These are phyloP conservation scores for Vigna hirtella DNA, from an alignment of 306 rosid genomes.

Conservation along the genomic window DNA sequence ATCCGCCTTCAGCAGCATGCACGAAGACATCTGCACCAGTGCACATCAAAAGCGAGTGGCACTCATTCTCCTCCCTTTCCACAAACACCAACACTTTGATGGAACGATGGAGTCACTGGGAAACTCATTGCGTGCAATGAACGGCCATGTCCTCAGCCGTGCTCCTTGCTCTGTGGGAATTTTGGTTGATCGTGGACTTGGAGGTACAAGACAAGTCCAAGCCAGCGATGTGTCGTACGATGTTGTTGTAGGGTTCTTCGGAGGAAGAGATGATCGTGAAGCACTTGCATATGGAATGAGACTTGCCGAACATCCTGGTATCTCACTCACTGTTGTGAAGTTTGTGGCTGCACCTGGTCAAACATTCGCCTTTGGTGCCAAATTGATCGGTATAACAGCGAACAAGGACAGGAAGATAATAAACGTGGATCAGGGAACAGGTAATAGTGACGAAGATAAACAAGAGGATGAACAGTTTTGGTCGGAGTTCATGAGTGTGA, in stretches of 20 bases:
- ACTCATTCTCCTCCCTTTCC: slow-evolving; percentile 65
- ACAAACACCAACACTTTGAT: slow-evolving; percentile 63
- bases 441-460: slow-evolving; percentile 34
- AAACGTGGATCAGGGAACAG: slow-evolving; percentile 14
- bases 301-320: slow-evolving; percentile 76
- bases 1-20: slow-evolving; percentile 63
- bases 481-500: slow-evolving; percentile 44
- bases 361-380: slow-evolving; percentile 55
- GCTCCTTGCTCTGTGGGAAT: slow-evolving; percentile 79
- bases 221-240: slow-evolving; percentile 66
- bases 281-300: slow-evolving; percentile 74
- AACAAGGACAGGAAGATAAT: slow-evolving; percentile 43
- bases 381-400: slow-evolving; percentile 46
- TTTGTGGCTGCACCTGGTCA: slow-evolving; percentile 47
- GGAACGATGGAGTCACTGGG: slow-evolving; percentile 71
- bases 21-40: slow-evolving; percentile 75
- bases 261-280: slow-evolving; percentile 72
- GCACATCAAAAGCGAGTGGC: slow-evolving; percentile 69
- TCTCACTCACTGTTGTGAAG: slow-evolving; percentile 51
- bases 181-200: slow-evolving; percentile 72
- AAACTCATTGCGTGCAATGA: slow-evolving; percentile 44
- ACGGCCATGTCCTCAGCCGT: slow-evolving; percentile 58
- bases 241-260: slow-evolving; percentile 57
- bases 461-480: slow-evolving; percentile 50
- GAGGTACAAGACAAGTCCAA: slow-evolving; percentile 68